Conservation (phyloP, 2,329 filamentous ascomycete species). For the Elsinoe fawcettii region DNA sequence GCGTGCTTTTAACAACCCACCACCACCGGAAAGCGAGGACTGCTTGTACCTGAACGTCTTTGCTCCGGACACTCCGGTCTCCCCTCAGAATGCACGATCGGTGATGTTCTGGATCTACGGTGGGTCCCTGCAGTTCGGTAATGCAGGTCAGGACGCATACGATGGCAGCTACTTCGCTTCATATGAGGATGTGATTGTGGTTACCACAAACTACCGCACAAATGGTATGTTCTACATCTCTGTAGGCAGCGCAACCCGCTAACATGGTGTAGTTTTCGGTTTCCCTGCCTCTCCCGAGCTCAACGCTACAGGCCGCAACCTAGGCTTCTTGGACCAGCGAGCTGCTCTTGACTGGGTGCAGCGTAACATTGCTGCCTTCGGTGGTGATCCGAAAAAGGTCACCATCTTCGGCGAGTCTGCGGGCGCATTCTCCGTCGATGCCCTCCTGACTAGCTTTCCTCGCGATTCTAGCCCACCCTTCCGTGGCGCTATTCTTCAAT, state of each 20-base stretch:
- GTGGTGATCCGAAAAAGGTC: conserved; percentile 32
- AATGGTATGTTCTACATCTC: conserved; percentile 20
- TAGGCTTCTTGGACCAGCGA: conserved; percentile 34
- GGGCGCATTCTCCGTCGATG: conserved; percentile 28
- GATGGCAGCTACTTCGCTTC: conserved; percentile 29
- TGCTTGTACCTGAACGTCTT: conserved; percentile 32
- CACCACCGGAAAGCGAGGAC: conserved; percentile 30
- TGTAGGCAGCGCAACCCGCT: neutral
- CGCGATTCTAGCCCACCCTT: conserved; percentile 25
- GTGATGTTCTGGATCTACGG: conserved; percentile 33
- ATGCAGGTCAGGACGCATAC: conserved; percentile 25
- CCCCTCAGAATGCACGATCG: conserved; percentile 23
- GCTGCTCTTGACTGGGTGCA: conserved; percentile 33
- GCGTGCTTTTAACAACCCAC: conserved; percentile 27
- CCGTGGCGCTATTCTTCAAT: conserved; percentile 29
- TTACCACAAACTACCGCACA: conserved; percentile 30
- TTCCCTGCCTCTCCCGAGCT: conserved; percentile 34
- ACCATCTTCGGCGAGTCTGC: conserved; percentile 32
- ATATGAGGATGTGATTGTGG: conserved; percentile 31
- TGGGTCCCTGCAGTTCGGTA: conserved; percentile 27
- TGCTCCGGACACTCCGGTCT: conserved; percentile 24
- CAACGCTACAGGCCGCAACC: conserved; percentile 27
- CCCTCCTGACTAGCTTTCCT: conserved; percentile 25
- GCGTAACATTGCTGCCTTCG: conserved; percentile 31
- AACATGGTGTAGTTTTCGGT: conserved; percentile 30